A percentile compares a stretch with the other conserved stretches of the same genome.
phyloP scores from a whole-genome alignment of 257 asterid species.

The Nicotiana undulata region DNA sequence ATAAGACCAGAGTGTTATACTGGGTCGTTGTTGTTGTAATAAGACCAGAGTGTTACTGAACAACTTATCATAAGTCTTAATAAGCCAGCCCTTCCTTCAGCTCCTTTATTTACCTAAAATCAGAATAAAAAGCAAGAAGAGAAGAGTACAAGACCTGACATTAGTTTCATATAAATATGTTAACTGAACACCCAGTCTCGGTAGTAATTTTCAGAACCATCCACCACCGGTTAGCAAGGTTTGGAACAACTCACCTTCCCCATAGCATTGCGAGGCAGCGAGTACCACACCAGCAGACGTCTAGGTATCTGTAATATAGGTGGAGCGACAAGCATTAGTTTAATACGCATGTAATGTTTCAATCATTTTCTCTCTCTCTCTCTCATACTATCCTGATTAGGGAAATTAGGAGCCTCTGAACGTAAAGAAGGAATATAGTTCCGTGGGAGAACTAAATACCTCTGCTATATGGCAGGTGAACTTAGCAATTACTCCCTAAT shows the following conservation, averaged over 20 bases:
- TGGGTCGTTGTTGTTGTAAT: too few species aligned
- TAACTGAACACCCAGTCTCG: too few species aligned
- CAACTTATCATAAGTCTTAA: neutral
- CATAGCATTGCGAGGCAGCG: slow-evolving; percentile 3
- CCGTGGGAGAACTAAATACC: too few species aligned
- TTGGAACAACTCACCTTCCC: neutral
- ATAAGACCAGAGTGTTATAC: too few species aligned
- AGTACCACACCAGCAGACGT: neutral
- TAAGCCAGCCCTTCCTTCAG: neutral
- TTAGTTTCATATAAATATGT: neutral
- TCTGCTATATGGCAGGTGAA: too few species aligned
- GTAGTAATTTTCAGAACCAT: neutral
- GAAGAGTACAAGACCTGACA: neutral
- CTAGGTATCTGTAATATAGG: neutral
- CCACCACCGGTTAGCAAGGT: neutral
- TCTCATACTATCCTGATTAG: too few species aligned
- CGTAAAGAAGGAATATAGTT: too few species aligned
- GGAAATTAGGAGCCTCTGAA: too few species aligned
- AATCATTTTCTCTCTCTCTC: too few species aligned
- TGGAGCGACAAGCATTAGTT: neutral
- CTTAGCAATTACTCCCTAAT: too few species aligned
- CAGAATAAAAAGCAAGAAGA: neutral
- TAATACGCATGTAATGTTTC: neutral
- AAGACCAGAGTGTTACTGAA: too few species aligned
- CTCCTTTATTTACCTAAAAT: slow-evolving; percentile 1